Evolutionary conservation across 2,329 filamentous ascomycete species (phyloP).

Genomic region (Amesomyces nigricolor): DNA sequence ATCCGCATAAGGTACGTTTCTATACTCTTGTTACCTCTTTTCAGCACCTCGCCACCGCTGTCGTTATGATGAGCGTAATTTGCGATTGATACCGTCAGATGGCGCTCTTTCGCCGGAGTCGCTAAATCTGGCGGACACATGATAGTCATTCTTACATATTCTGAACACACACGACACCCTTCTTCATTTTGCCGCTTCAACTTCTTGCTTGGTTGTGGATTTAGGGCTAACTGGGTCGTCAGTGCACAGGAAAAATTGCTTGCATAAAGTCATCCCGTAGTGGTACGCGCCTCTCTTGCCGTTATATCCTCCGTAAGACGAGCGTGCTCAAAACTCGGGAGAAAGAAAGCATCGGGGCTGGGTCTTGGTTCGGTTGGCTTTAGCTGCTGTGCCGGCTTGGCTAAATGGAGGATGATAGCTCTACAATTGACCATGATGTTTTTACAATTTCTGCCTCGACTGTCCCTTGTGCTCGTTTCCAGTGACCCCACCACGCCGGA

Average conservation of each 20-base stretch:
- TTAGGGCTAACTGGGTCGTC: constrained; percentile 1
- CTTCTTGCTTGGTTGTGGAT: neutral
- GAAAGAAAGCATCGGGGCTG: constrained; percentile 12
- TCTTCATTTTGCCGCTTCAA: neutral
- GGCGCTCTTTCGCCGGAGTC: constrained; percentile 74
- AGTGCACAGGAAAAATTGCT: neutral
- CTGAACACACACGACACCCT: constrained; percentile 47
- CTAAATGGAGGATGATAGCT: constrained; percentile 11
- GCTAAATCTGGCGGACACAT: constrained; percentile 65
- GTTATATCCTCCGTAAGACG: constrained; percentile 5
- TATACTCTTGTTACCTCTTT: neutral
- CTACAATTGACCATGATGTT: constrained; percentile 3
- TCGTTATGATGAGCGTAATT: constrained; percentile 79
- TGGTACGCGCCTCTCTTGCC: constrained; percentile 18
- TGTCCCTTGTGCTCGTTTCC: neutral
- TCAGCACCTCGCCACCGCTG: neutral
- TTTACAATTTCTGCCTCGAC: neutral
- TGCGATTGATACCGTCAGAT: constrained; percentile 80
- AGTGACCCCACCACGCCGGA: too few relatives aligned
- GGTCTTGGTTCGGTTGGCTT: constrained; percentile 16
- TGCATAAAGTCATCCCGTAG: constrained; percentile 4
- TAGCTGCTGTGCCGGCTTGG: constrained; percentile 1
- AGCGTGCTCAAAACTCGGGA: constrained; percentile 16
- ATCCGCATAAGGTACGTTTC: constrained; percentile 9
- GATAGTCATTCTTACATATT: constrained; percentile 96